Conservation (phyloP, 2,329 filamentous ascomycete species). For the Paraphaeosphaeria minitans region DNA sequence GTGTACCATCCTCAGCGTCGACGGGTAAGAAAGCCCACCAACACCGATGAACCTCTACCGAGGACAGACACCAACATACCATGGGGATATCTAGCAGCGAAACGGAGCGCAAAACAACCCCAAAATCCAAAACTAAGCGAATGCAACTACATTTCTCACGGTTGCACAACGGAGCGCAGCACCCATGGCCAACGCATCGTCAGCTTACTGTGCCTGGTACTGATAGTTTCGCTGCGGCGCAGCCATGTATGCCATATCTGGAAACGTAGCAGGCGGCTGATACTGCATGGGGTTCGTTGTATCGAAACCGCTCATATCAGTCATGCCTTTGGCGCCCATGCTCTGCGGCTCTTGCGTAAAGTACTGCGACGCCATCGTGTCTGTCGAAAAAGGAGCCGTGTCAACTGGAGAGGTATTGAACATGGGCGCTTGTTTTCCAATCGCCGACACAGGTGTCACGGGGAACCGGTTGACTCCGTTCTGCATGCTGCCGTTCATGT, state of each 20-base stretch:
- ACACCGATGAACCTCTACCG: constrained; percentile 6
- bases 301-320: constrained; percentile 32
- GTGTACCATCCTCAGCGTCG: background rate
- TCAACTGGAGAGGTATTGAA: constrained; percentile 47
- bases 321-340: constrained; percentile 25
- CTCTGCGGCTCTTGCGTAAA: constrained; percentile 39
- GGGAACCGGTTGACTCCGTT: constrained; percentile 31
- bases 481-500: constrained; percentile 32
- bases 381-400: constrained; percentile 36
- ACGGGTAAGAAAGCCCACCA: background rate
- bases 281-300: constrained; percentile 34
- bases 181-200: constrained; percentile 3
- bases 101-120: constrained; percentile 9
- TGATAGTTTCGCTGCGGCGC: constrained; percentile 40
- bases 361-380: constrained; percentile 27
- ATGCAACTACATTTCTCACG: constrained; percentile 2
- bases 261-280: constrained; percentile 36
- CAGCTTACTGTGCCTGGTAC: constrained; percentile 32
- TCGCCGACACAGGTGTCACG: constrained; percentile 35
- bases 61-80: constrained; percentile 18
- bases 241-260: constrained; percentile 41
- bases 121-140: constrained; percentile 14
- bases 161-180: constrained; percentile 4
- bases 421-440: constrained; percentile 31
- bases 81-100: constrained; percentile 16